Conservation (phyloP, 2,329 filamentous ascomycete species). For the Volutella citrinella region DNA sequence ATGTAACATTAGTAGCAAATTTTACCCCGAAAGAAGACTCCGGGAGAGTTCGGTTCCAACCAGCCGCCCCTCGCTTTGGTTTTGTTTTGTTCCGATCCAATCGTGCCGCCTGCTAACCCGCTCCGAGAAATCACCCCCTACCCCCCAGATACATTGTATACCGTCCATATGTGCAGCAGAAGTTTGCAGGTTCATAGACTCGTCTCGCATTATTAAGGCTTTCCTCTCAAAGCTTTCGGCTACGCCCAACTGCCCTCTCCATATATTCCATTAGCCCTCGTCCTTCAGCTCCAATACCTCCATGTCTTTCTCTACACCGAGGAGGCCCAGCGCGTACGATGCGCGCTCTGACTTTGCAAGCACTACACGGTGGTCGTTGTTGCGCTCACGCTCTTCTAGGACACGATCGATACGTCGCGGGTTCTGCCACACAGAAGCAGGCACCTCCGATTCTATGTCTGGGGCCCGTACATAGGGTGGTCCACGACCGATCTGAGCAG, state of each 20-base stretch:
- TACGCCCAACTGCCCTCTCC: not conserved
- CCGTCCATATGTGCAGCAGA: no score
- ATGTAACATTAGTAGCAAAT: no score
- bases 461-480: conserved; percentile 63
- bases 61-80: no score
- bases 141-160: not conserved
- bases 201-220: conserved; percentile 3
- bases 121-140: no score
- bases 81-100: no score
- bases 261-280: conserved; percentile 16
- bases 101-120: no score
- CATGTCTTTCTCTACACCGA: conserved; percentile 76
- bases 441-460: conserved; percentile 33
- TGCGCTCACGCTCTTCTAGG: conserved; percentile 44
- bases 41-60: no score
- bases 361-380: conserved; percentile 48
- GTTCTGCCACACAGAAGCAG: conserved; percentile 45
- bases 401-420: conserved; percentile 50
- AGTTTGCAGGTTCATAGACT: no score
- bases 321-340: conserved; percentile 74
- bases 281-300: conserved; percentile 56
- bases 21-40: no score
- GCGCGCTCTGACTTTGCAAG: conserved; percentile 61
- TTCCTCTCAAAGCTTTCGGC: not conserved
- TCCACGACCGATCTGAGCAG: conserved; percentile 69